Base-by-base conservation (phyloP, 2,329 filamentous ascomycete species). In the Raffaelea arxii region DNA sequence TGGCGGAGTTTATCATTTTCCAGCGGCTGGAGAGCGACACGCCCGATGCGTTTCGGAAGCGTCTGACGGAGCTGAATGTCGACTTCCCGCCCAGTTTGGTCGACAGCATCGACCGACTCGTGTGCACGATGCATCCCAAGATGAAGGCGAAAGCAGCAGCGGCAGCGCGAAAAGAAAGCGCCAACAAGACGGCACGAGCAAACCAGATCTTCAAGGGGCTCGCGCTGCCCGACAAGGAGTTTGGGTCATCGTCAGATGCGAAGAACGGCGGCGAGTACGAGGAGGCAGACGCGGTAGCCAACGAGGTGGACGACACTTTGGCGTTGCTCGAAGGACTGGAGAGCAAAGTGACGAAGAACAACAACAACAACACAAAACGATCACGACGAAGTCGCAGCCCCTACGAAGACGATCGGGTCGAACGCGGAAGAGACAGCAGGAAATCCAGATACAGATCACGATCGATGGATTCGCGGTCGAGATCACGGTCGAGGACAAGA, bases 1-100 rank as follows among this genome's bases (percentile, higher is more conserved):
- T 98, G 23, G 90, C 92, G 56, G 92, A 98, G 65, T 98, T 95
- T 61, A 80, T 98, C 58, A 95, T 98, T 60, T 86, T 86, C 51
- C 85, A 95, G 62, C 87, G 94, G 57, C 67, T 84, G 62, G 78
- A 90, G 74, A 85, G 81, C 68, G 74, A 72, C 44, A 76, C 75
- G 24, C 71, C 86, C 47, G 65, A 74, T 44, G 81, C 85, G 24
- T 98, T 97, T 69, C 85, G 85, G 67, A 70, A 55, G 54, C 80
- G 80, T 59, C 74, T 97, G 54, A 78, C 82, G 54, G 78, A 74
- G 25, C 81, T 94, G 65, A 86, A 85, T 46, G 86, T 84, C 52
- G 89, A 77, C 23, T 89, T 70, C 43, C 94, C 96, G 54, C 88
- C 90, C 46, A 95, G 86, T 67, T 69, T 98, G 56, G 76, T 95